A percentile compares a stretch with the other conserved stretches of the same genome.
Conservation (phyloP, 2,329 filamentous ascomycete species). For the Calonectria multiphialidica region DNA sequence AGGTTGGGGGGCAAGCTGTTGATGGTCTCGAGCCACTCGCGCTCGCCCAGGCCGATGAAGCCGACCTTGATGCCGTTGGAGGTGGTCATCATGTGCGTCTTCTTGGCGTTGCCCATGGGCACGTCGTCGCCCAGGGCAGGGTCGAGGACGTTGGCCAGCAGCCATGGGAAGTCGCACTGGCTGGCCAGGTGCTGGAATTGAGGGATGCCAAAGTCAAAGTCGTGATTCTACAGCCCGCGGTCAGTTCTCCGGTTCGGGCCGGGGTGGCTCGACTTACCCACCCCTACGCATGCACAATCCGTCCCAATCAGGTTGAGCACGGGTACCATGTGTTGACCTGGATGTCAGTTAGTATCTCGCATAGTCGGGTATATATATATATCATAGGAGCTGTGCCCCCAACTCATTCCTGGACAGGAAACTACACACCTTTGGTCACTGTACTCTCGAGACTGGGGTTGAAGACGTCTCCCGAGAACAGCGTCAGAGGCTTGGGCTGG, state of each 20-base stretch:
- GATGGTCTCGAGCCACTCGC: conserved; percentile 91
- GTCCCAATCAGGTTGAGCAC: conserved; percentile 84
- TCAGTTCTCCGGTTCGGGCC: conserved; percentile 26
- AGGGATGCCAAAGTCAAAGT: conserved; percentile 89
- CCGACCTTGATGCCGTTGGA: conserved; percentile 90
- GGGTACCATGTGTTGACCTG: conserved; percentile 87
- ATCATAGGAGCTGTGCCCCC: neutral
- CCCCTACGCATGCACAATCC: conserved; percentile 84
- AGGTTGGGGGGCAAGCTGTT: conserved; percentile 86
- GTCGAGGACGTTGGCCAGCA: conserved; percentile 89
- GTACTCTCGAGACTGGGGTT: conserved; percentile 91
- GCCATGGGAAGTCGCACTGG: conserved; percentile 89
- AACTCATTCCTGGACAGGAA: neutral
- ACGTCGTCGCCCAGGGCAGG: conserved; percentile 81
- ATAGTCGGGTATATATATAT: neutral
- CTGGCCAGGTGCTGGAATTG: conserved; percentile 81
- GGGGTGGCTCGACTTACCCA: conserved; percentile 57
- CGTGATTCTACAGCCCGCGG: conserved; percentile 75
- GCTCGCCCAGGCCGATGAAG: conserved; percentile 86
- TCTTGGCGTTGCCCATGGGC: conserved; percentile 80
- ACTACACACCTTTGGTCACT: conserved; percentile 81
- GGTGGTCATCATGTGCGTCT: conserved; percentile 81
- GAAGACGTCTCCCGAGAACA: conserved; percentile 94
- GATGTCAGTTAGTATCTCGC: neutral
- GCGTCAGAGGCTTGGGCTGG: conserved; percentile 76